Percentiles rank a stretch among this genome's conserved stretches.
Evolutionary conservation across 768 basidiomycete genomes (phyloP).

Genomic region (Suillus bovinus): DNA sequence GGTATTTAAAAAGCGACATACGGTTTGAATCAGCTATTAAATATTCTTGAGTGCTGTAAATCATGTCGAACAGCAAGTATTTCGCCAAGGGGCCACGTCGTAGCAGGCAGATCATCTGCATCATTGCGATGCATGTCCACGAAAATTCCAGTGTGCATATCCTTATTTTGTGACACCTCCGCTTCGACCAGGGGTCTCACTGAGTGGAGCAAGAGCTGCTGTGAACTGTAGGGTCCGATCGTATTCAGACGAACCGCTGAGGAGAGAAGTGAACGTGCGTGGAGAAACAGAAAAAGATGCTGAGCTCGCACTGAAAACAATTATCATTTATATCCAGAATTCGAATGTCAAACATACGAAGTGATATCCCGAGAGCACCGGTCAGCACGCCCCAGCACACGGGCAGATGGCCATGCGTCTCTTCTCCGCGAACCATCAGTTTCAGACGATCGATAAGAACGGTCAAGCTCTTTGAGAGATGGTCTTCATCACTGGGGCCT

Average conservation of each 20-base stretch:
- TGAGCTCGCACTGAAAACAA: slow-evolving; percentile 66
- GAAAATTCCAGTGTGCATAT: slow-evolving; percentile 50
- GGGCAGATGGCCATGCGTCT: slow-evolving; percentile 79
- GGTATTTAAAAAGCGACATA: neutral
- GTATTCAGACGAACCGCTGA: slow-evolving; percentile 91
- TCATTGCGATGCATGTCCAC: slow-evolving; percentile 21
- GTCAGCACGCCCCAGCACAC: slow-evolving; percentile 90
- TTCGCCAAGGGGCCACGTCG: slow-evolving; percentile 96
- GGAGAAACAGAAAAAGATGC: slow-evolving; percentile 90
- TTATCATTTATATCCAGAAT: slow-evolving; percentile 10
- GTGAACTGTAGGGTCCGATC: slow-evolving; percentile 90
- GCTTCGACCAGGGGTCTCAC: slow-evolving; percentile 65
- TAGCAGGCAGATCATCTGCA: slow-evolving; percentile 64
- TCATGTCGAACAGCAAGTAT: slow-evolving; percentile 90
- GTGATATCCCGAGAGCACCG: slow-evolving; percentile 67
- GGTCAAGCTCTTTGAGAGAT: slow-evolving; percentile 20
- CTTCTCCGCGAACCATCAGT: slow-evolving; percentile 60
- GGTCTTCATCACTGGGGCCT: slow-evolving; percentile 20
- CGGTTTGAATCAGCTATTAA: slow-evolving; percentile 65
- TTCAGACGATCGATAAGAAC: slow-evolving; percentile 70
- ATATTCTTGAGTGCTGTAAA: slow-evolving; percentile 92
- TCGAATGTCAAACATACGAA: slow-evolving; percentile 48
- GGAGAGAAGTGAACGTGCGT: slow-evolving; percentile 86
- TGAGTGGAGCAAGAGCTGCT: slow-evolving; percentile 79
- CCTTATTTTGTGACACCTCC: slow-evolving; percentile 45